Evolutionary conservation across 192 early-diverging fungal species (phyloP).

Genomic region (Coemansia brasiliensis): DNA sequence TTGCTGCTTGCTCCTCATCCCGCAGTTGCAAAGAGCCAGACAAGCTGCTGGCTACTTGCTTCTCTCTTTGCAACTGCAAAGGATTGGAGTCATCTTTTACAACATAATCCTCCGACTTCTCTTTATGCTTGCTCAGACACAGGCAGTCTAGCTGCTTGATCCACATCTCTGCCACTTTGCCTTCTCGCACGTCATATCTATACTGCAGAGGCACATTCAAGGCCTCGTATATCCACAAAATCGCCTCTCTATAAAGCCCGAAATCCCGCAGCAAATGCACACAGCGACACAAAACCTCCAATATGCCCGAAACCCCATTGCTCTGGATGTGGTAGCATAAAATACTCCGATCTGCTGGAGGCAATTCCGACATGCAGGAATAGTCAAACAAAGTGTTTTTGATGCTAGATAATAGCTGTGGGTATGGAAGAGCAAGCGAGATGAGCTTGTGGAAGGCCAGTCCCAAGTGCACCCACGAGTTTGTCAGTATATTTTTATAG

Average conservation of each 20-base stretch:
- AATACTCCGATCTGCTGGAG: background rate
- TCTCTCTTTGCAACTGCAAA: too few species aligned
- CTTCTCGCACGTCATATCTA: slow-evolving; percentile 4
- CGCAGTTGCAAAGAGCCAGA: background rate
- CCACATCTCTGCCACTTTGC: slow-evolving; percentile 10
- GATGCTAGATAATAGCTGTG: too few species aligned
- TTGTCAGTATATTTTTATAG: background rate
- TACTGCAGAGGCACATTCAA: slow-evolving; percentile 12
- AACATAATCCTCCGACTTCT: too few species aligned
- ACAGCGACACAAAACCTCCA: slow-evolving; percentile 26
- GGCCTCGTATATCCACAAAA: slow-evolving; percentile 31
- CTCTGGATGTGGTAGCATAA: background rate
- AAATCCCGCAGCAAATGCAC: slow-evolving; percentile 15
- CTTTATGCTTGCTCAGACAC: background rate
- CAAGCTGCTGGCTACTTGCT: too few species aligned
- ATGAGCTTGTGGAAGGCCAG: too few species aligned
- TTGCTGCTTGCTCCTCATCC: slow-evolving; percentile 1
- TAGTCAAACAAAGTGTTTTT: too few species aligned
- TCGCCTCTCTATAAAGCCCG: slow-evolving; percentile 17
- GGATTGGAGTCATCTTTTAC: too few species aligned
- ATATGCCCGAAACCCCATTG: background rate
- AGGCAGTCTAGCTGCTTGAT: slow-evolving; percentile 24
- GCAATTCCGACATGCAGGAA: background rate
- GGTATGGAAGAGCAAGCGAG: too few species aligned
- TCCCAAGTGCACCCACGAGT: background rate